These are phyloP conservation scores for Cladophialophora psammophila DNA, from an alignment of 2,329 filamentous ascomycete species.

Conservation along the genomic window DNA sequence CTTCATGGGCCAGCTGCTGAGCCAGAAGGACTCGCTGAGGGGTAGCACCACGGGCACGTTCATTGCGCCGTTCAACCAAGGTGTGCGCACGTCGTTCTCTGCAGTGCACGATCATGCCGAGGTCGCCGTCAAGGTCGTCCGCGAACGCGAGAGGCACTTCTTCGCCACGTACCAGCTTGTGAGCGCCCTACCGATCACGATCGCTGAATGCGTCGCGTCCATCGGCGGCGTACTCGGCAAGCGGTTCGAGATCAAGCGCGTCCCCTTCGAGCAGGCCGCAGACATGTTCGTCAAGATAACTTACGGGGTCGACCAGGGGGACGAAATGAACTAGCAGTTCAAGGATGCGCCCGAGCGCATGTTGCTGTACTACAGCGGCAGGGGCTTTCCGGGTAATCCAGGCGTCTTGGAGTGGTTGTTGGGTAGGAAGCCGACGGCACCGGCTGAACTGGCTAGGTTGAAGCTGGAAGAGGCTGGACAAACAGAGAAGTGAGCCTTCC, in stretches of 20 bases:
- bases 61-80: slow-evolving; percentile 10
- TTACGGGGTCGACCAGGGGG: background rate
- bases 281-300: slow-evolving; percentile 4
- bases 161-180: slow-evolving; percentile 22
- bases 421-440: slow-evolving; percentile 13
- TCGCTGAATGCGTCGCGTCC: slow-evolving; percentile 15
- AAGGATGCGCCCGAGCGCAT: slow-evolving; percentile 20
- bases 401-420: slow-evolving; percentile 29
- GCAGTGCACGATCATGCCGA: slow-evolving; percentile 23
- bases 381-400: slow-evolving; percentile 15
- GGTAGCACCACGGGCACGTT: slow-evolving; percentile 6
- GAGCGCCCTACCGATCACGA: slow-evolving; percentile 20
- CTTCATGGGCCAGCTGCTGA: slow-evolving; percentile 12
- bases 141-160: slow-evolving; percentile 16
- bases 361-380: slow-evolving; percentile 24
- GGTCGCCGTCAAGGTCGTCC: slow-evolving; percentile 19
- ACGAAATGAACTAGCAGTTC: background rate
- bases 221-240: slow-evolving; percentile 17
- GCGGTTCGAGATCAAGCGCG: slow-evolving; percentile 13
- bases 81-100: slow-evolving; percentile 16
- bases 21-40: slow-evolving; percentile 5
- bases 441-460: slow-evolving; percentile 14
- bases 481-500: background rate
- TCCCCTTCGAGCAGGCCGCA: slow-evolving; percentile 14
- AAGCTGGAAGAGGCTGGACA: slow-evolving; percentile 1